A percentile compares a stretch with the other conserved stretches of the same genome.
Evolutionary conservation across 805 yeast genomes (phyloP).

Genomic region (Cyberlindnera sargentensis): DNA sequence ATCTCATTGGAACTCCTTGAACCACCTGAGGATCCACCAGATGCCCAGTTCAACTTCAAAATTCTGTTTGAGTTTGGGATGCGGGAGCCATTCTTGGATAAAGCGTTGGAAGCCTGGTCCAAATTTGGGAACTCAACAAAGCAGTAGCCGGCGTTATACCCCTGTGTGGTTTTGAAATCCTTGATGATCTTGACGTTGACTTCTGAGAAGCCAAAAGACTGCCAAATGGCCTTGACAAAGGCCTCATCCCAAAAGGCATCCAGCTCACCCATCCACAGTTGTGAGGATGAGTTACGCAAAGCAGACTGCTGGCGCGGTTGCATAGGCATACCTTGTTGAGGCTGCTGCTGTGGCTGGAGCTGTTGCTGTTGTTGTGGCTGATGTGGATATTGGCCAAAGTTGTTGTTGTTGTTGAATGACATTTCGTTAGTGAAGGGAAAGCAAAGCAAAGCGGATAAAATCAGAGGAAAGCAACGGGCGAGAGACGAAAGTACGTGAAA

Average conservation of each 20-base stretch:
- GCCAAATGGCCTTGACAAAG: slow-evolving; percentile 63
- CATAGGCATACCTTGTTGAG: background rate
- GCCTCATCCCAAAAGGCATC: slow-evolving; percentile 81
- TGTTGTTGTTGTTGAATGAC: no score
- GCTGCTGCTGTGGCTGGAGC: slow-evolving; percentile 6
- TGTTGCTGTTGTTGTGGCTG: slow-evolving; percentile 3
- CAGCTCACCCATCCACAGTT: slow-evolving; percentile 85
- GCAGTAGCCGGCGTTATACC: slow-evolving; percentile 65
- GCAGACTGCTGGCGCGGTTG: background rate
- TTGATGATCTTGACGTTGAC: slow-evolving; percentile 64
- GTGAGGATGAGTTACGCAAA: slow-evolving; percentile 19
- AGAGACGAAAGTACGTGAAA: no score
- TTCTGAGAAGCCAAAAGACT: slow-evolving; percentile 50
- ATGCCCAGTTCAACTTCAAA: slow-evolving; percentile 79
- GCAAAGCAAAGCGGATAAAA: background rate
- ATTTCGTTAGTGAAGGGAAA: background rate
- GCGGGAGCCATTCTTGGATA: slow-evolving; percentile 57
- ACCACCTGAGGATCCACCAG: slow-evolving; percentile 35
- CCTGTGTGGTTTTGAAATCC: slow-evolving; percentile 38
- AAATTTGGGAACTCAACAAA: slow-evolving; percentile 66
- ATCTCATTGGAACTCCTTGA: slow-evolving; percentile 31
- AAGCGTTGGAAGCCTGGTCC: slow-evolving; percentile 57
- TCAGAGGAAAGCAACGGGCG: no score
- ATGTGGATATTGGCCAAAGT: slow-evolving; percentile 2
- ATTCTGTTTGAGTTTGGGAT: slow-evolving; percentile 56